These are phyloP conservation scores for Salicornia ramosissima DNA, from an alignment of 148 eudicot genomes.

Conservation along the genomic window DNA sequence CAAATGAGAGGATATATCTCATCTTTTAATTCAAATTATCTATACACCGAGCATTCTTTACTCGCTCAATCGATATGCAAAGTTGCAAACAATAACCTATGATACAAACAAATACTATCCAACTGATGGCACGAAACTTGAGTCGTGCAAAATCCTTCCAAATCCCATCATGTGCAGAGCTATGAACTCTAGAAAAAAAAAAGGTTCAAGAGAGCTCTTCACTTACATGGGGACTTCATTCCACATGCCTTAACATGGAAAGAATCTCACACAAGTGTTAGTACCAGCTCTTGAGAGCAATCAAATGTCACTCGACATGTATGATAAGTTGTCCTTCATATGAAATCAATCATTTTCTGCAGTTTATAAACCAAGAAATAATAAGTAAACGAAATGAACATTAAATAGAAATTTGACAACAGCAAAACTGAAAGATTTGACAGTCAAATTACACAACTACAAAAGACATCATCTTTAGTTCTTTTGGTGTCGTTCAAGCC, in stretches of 20 bases:
- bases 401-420: not conserved
- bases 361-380: not conserved
- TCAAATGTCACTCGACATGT: conserved; percentile 10
- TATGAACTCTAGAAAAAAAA: not conserved
- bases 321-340: conserved; percentile 1
- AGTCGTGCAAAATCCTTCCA: conserved; percentile 7
- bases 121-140: conserved; percentile 13
- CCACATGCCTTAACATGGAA: conserved; percentile 12
- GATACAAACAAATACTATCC: conserved; percentile 21
- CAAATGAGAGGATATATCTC: conserved; percentile 3
- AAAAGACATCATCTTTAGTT: too few relatives aligned
- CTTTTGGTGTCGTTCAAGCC: too few relatives aligned
- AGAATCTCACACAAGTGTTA: conserved; percentile 6
- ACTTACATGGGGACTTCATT: not conserved
- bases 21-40: conserved; percentile 21
- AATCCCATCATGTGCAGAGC: not conserved
- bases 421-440: not conserved
- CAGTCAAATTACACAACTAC: too few relatives aligned
- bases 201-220: conserved; percentile 18
- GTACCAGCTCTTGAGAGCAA: conserved; percentile 5
- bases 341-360: conserved; percentile 23
- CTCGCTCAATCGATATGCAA: conserved; percentile 11
- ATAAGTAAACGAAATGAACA: not conserved
- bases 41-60: conserved; percentile 30
- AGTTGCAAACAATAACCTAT: conserved; percentile 16